Conservation (phyloP, 2,329 filamentous ascomycete species). For the Didymellaceae sp. region DNA sequence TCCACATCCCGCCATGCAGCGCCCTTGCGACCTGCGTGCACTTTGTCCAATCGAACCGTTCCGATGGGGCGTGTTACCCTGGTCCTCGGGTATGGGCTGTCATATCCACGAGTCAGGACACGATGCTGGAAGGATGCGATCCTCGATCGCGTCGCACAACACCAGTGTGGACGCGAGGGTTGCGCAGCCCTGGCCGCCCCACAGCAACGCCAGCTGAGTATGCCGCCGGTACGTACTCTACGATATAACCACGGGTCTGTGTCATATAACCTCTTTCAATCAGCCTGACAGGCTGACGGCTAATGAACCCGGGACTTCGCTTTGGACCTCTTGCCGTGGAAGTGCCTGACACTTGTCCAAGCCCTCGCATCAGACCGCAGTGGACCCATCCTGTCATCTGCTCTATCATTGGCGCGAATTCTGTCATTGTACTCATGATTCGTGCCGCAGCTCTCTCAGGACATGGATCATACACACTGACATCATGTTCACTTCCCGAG, state of each 20-base stretch:
- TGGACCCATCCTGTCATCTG: too few relatives aligned
- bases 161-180: slow-evolving; percentile 5
- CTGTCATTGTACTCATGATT: too few relatives aligned
- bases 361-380: too few relatives aligned
- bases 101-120: slow-evolving; percentile 14
- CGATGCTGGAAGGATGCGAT: slow-evolving; percentile 2
- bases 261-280: too few relatives aligned
- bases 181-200: not conserved
- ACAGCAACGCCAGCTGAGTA: slow-evolving; percentile 5
- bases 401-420: too few relatives aligned
- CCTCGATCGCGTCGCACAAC: slow-evolving; percentile 14
- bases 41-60: slow-evolving; percentile 10
- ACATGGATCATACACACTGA: too few relatives aligned
- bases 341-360: too few relatives aligned
- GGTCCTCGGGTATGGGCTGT: slow-evolving; percentile 11
- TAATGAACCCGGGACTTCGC: too few relatives aligned
- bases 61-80: slow-evolving; percentile 9
- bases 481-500: too few relatives aligned
- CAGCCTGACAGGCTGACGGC: not conserved
- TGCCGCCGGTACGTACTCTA: not conserved
- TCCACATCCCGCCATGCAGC: too few relatives aligned
- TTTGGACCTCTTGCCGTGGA: too few relatives aligned
- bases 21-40: not conserved
- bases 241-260: not conserved
- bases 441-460: too few relatives aligned